Evolutionary conservation across 1,139 yeast genomes (phyloP).

Genomic region (Blastobotrys elegans): DNA sequence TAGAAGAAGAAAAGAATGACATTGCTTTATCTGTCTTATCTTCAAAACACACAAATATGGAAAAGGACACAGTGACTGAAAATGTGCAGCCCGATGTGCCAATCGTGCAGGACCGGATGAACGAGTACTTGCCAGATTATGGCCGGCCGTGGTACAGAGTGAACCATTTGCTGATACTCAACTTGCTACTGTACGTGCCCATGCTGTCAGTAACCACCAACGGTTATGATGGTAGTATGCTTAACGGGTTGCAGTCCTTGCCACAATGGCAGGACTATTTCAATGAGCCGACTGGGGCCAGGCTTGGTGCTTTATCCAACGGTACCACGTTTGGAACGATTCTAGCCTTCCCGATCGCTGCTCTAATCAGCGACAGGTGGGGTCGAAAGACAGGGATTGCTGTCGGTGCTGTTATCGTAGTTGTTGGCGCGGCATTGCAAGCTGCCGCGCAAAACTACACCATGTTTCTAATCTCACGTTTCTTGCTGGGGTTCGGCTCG

Average conservation of each 20-base stretch:
- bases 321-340: conserved; percentile 14
- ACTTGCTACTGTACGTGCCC: conserved; percentile 22
- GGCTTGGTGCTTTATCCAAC: conserved; percentile 18
- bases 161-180: conserved; percentile 38
- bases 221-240: conserved; percentile 15
- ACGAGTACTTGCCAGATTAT: conserved; percentile 34
- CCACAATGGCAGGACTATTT: conserved; percentile 12
- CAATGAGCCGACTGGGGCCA: conserved; percentile 6
- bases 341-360: conserved; percentile 10
- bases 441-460: conserved; percentile 11
- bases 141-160: conserved; percentile 34
- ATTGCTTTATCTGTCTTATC: no score
- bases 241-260: conserved; percentile 13
- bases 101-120: neutral
- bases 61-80: no score
- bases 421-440: conserved; percentile 12
- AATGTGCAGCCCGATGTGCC: no score
- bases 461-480: conserved; percentile 11
- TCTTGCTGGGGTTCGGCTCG: conserved; percentile 27
- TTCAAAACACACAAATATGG: no score
- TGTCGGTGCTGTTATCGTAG: conserved; percentile 8
- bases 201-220: conserved; percentile 12
- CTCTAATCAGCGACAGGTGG: conserved; percentile 10
- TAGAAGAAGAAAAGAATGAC: no score
- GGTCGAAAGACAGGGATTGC: conserved; percentile 11